Percentiles rank a stretch among this genome's conserved stretches.
Conservation (phyloP, 2,329 filamentous ascomycete species). For the Penicillium sp. region DNA sequence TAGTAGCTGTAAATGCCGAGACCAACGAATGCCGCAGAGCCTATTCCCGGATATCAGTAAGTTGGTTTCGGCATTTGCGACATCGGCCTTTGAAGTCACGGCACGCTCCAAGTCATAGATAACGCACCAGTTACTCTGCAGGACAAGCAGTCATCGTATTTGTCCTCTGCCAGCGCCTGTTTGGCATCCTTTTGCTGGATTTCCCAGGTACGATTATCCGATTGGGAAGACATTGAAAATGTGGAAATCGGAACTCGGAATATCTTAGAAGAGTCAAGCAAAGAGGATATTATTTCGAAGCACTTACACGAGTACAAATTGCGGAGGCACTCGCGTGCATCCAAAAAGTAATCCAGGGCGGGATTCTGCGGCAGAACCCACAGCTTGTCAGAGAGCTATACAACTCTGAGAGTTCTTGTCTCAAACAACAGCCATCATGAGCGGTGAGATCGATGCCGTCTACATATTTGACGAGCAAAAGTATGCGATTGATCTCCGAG, state of each 20-base stretch:
- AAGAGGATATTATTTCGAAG: neutral
- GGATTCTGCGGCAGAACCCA: conserved; percentile 34
- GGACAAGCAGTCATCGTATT: conserved; percentile 63
- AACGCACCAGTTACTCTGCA: conserved; percentile 70
- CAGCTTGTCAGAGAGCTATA: conserved; percentile 24
- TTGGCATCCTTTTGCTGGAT: conserved; percentile 61
- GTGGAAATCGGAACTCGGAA: neutral
- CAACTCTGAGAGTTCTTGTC: conserved; percentile 10
- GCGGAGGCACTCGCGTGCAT: conserved; percentile 1
- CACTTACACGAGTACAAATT: neutral
- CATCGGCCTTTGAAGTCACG: neutral
- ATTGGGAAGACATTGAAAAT: conserved; percentile 40
- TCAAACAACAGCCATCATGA: conserved; percentile 59
- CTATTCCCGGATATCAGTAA: conserved; percentile 44
- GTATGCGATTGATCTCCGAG: conserved; percentile 52
- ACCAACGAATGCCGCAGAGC: conserved; percentile 71
- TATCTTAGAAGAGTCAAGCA: neutral
- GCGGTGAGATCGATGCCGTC: conserved; percentile 86
- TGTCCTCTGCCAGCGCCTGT: conserved; percentile 49
- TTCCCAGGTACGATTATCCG: conserved; percentile 53
- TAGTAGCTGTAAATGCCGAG: conserved; percentile 76
- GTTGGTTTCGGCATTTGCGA: neutral
- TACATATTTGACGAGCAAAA: conserved; percentile 97
- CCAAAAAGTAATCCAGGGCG: conserved; percentile 27
- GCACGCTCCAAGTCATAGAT: neutral